Percentiles rank a stretch among this genome's conserved stretches.
phyloP scores from a whole-genome alignment of 2,329 filamentous ascomycete species.

The Verruconis gallopava region DNA sequence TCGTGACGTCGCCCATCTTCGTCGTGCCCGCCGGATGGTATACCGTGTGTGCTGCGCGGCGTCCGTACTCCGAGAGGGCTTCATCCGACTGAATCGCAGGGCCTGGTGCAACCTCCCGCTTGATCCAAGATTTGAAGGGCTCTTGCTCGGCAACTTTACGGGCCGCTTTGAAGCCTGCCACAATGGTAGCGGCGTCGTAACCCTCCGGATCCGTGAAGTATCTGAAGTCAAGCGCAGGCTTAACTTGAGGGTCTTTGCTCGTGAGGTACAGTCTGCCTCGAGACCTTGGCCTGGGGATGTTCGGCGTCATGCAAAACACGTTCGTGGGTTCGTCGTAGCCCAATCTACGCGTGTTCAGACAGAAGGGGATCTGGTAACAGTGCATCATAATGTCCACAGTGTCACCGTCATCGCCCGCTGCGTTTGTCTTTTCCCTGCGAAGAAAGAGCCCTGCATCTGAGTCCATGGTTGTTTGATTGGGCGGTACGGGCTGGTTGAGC shows the following conservation, averaged over 20 bases:
- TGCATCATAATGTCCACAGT: conserved; percentile 90
- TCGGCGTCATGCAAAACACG: conserved; percentile 88
- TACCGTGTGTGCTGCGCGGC: conserved; percentile 71
- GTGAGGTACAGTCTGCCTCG: conserved; percentile 67
- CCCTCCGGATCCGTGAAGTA: conserved; percentile 82
- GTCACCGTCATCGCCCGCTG: conserved; percentile 55
- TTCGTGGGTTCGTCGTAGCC: conserved; percentile 61
- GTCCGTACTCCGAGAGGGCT: conserved; percentile 68
- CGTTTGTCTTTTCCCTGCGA: conserved; percentile 60
- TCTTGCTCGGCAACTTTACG: conserved; percentile 61
- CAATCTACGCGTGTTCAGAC: conserved; percentile 63
- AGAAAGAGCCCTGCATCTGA: conserved; percentile 83
- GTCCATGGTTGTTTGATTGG: conserved; percentile 80
- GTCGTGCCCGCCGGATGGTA: conserved; percentile 85
- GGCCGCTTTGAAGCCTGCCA: conserved; percentile 64
- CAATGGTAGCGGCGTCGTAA: conserved; percentile 71
- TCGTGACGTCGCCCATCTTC: conserved; percentile 67
- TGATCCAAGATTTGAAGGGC: conserved; percentile 74
- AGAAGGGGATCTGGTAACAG: conserved; percentile 92
- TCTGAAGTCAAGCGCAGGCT: conserved; percentile 75
- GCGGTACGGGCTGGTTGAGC: conserved; percentile 63
- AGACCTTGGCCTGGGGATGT: conserved; percentile 72
- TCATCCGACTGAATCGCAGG: conserved; percentile 63
- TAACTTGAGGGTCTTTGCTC: conserved; percentile 59
- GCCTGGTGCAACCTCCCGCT: conserved; percentile 68